These are phyloP conservation scores for Acacia crassicarpa DNA, from an alignment of 306 rosid genomes.

Conservation along the genomic window DNA sequence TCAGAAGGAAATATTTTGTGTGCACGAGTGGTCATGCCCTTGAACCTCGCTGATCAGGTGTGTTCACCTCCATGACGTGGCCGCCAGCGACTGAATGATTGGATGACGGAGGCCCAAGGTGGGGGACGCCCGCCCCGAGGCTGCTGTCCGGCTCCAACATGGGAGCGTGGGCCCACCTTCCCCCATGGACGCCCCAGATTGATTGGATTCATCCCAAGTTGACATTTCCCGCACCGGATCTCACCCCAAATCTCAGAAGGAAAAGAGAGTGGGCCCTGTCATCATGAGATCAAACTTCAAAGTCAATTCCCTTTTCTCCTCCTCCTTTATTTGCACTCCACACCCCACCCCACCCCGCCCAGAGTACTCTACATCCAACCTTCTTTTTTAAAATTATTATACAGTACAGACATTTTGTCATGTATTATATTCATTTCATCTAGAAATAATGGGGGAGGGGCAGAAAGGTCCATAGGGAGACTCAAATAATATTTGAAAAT, in stretches of 20 bases:
- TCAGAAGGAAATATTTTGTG: neutral
- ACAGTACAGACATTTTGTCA: neutral
- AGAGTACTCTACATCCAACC: no score
- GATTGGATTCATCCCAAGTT: conserved; percentile 21
- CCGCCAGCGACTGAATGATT: neutral
- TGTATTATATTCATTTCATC: neutral
- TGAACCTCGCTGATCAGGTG: conserved; percentile 39
- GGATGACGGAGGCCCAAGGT: neutral
- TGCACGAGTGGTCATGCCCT: conserved; percentile 28
- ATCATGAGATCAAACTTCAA: neutral
- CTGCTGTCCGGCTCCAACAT: conserved; percentile 23
- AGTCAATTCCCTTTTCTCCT: conserved; percentile 7
- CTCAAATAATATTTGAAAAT: conserved; percentile 38
- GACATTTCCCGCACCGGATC: conserved; percentile 36
- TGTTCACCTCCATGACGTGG: conserved; percentile 23
- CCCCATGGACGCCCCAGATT: conserved; percentile 32
- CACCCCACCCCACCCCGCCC: no score
- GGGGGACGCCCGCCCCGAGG: conserved; percentile 31
- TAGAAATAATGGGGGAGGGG: neutral
- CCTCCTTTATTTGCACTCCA: neutral
- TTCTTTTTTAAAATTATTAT: no score
- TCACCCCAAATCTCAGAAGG: conserved; percentile 24
- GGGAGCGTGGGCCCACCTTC: conserved; percentile 31
- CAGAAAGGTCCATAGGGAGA: conserved; percentile 19
- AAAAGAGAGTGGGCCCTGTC: neutral